These are phyloP conservation scores for Mitragyna speciosa DNA, from an alignment of 257 asterid species.

Conservation along the genomic window DNA sequence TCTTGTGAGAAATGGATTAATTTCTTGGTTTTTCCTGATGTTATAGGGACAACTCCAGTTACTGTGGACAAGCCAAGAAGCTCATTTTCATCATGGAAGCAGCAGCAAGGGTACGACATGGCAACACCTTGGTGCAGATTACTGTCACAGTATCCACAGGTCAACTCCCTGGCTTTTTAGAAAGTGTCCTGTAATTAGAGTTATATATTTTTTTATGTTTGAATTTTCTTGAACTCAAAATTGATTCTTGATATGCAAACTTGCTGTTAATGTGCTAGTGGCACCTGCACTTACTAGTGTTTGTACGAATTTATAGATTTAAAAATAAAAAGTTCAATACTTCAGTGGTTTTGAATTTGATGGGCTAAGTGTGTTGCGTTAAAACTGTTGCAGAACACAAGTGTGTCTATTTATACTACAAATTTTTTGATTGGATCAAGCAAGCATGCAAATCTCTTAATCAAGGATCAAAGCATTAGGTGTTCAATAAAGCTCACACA, in stretches of 20 bases:
- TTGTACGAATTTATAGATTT: background rate
- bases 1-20: background rate
- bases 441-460: slow-evolving; percentile 61
- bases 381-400: slow-evolving; percentile 53
- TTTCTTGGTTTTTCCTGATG: slow-evolving; percentile 1
- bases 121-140: slow-evolving; percentile 77
- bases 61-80: slow-evolving; percentile 54
- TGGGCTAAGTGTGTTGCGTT: slow-evolving; percentile 3
- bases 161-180: slow-evolving; percentile 17
- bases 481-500: slow-evolving; percentile 59
- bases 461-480: slow-evolving; percentile 52
- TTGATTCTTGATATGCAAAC: background rate
- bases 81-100: slow-evolving; percentile 56
- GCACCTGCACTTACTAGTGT: background rate
- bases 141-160: slow-evolving; percentile 66
- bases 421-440: slow-evolving; percentile 66
- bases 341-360: slow-evolving; percentile 9
- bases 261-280: background rate
- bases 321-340: background rate
- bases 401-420: slow-evolving; percentile 48
- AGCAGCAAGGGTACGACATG: slow-evolving; percentile 46
- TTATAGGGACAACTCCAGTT: slow-evolving; percentile 44
- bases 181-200: background rate
- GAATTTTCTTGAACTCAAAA: background rate
- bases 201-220: background rate